Evolutionary conservation across 176 grass and related monocot species (phyloP).

Genomic region (Guadua angustifolia): DNA sequence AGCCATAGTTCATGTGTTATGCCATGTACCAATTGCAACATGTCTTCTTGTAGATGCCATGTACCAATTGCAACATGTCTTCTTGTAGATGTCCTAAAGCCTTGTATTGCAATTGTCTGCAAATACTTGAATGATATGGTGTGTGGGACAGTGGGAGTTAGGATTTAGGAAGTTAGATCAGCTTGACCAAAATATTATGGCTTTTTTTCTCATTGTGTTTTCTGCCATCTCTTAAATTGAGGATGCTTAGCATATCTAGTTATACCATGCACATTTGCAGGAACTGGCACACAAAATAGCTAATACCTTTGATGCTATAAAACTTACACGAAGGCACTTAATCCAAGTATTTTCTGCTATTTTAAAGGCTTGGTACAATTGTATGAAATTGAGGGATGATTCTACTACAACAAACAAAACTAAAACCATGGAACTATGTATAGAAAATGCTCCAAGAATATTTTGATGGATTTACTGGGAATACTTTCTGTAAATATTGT

Average conservation of each 20-base stretch:
- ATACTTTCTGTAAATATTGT: conserved; percentile 23
- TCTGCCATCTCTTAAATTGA: conserved; percentile 3
- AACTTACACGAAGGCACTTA: not conserved
- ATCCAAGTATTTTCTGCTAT: conserved; percentile 22
- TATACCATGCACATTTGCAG: conserved; percentile 8
- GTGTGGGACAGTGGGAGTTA: not conserved
- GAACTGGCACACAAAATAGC: not conserved
- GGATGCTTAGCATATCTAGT: not conserved
- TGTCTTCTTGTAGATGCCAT: not conserved
- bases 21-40: conserved; percentile 7
- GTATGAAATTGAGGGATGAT: conserved; percentile 20
- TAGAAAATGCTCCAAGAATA: not conserved
- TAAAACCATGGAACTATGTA: not conserved
- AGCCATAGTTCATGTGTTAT: not conserved
- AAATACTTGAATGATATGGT: conserved; percentile 12
- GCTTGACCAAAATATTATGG: not conserved
- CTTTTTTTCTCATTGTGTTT: not conserved
- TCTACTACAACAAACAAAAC: conserved; percentile 4
- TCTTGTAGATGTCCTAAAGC: conserved; percentile 1
- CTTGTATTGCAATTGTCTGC: conserved; percentile 1
- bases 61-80: no score
- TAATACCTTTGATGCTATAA: conserved; percentile 2
- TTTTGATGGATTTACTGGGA: not conserved
- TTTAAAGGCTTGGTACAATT: not conserved
- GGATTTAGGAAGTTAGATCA: conserved; percentile 10